A percentile compares a stretch with the other conserved stretches of the same genome.
Conservation (phyloP, 2,329 filamentous ascomycete species). For the Dothistroma pini region DNA sequence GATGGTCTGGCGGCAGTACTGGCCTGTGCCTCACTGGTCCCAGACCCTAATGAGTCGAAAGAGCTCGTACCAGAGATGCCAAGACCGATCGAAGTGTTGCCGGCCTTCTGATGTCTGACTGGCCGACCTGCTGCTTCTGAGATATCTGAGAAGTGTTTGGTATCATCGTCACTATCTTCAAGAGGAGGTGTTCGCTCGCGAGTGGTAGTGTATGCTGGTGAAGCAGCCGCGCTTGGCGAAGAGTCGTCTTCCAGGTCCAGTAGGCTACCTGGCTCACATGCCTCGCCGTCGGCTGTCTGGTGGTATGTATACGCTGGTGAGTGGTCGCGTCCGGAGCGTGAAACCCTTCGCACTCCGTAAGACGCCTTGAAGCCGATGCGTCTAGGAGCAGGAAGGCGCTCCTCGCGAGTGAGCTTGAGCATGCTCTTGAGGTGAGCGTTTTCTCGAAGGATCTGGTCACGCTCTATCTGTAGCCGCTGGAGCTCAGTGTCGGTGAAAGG, state of each 20-base stretch:
- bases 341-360: neutral
- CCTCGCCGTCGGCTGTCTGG: neutral
- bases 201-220: neutral
- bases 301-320: neutral
- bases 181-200: neutral
- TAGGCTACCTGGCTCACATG: neutral
- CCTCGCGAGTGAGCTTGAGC: neutral
- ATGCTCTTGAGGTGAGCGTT: constrained; percentile 6
- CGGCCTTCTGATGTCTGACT: neutral
- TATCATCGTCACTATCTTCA: neutral
- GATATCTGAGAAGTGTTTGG: neutral
- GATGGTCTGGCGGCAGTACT: neutral
- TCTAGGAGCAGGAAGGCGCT: neutral
- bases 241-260: neutral
- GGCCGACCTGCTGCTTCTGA: neutral
- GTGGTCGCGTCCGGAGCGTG: neutral
- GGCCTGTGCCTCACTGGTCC: neutral
- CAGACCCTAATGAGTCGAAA: neutral
- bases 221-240: neutral
- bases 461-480: constrained; percentile 5
- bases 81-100: constrained; percentile 1
- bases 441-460: constrained; percentile 9
- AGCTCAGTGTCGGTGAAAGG: neutral
- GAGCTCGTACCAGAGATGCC: constrained; percentile 1
- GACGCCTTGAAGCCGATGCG: neutral